Conservation (phyloP, 2,329 filamentous ascomycete genomes). For the Incumbomyces delicatus region DNA sequence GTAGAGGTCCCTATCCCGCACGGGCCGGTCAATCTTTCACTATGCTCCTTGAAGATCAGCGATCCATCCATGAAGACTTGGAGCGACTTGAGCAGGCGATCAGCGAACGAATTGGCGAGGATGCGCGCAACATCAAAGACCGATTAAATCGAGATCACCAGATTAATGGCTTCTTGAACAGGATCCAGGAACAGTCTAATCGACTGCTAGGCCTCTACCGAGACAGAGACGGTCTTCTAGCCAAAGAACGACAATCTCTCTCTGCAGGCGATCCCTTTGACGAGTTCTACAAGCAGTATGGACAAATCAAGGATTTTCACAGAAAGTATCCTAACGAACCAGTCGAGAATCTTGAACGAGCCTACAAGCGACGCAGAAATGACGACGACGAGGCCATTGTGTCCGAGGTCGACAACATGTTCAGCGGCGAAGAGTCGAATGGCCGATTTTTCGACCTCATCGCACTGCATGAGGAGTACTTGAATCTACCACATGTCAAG, state of each 20-base stretch:
- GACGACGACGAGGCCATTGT: conserved; percentile 55
- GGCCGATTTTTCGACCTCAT: conserved; percentile 89
- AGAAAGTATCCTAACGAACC: conserved; percentile 86
- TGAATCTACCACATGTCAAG: conserved; percentile 82
- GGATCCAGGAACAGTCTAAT: conserved; percentile 77
- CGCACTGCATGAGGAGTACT: conserved; percentile 71
- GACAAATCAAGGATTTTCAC: conserved; percentile 77
- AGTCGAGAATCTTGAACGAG: conserved; percentile 86
- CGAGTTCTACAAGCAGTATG: conserved; percentile 79
- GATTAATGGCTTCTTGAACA: conserved; percentile 72
- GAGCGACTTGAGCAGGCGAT: conserved; percentile 93
- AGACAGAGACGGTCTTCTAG: conserved; percentile 61
- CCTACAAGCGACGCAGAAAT: conserved; percentile 65
- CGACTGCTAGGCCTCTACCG: conserved; percentile 75
- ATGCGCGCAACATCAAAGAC: conserved; percentile 83
- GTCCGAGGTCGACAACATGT: conserved; percentile 75
- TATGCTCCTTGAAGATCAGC: conserved; percentile 86
- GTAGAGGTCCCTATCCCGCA: too few species aligned
- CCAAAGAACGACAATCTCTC: conserved; percentile 73
- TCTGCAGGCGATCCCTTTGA: conserved; percentile 79
- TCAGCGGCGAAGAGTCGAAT: conserved; percentile 90
- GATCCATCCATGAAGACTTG: conserved; percentile 89
- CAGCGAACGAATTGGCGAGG: conserved; percentile 76
- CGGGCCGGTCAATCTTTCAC: conserved; percentile 1
- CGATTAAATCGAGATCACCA: conserved; percentile 86